Base-by-base conservation (phyloP, 306 rosid species). In the Inga leiocalycina region DNA sequence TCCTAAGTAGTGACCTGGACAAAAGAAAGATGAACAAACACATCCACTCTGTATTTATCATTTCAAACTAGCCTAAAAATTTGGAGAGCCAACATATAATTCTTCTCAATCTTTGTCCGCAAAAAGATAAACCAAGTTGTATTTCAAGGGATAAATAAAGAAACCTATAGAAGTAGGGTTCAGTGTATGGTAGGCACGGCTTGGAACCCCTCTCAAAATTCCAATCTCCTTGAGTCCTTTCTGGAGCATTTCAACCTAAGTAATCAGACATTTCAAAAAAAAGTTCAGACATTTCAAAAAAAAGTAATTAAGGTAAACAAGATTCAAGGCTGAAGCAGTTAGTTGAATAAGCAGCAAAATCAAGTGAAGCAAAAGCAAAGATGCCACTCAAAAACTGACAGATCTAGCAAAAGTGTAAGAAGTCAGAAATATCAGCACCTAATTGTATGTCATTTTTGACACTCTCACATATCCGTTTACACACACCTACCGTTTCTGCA, bases 131-230 rank as follows among this genome's bases (percentile, higher is more conserved):
- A 72, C 57, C 41, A 39, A 77, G 57, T 59, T 35, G 41, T 75
- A 13, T 71, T 75, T 65, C 35, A 78, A 76, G 44, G 57, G 59
- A 71, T 24, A 77, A 65, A 82, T 16, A 44, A 54, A 79, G 62
- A 79, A 76, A 93, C 97, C 98, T 93, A 93, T 93, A 80, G 98
- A 92, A 81, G 99, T 96, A 79, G 98, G 99, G 86, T 96, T 96
- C 85, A 93, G 88, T 85, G n/a, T 90, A 80, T 96, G 87, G 88
- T 92, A 96, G 75, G 87, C 80, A 84, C 79, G 86, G 89, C 90
- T 87, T 86, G 84, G 78, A 43, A 56, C 64, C 49, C 82, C 86
- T 84, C 86, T 88, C 91, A 96, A 84, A 85, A 96, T 84, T 79
- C 97, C 98, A 44, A 93, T 79, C 86, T 93, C 94, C 80, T 90